A percentile compares a stretch with the other conserved stretches of the same genome.
Conservation (phyloP, 208 protist species). For the Trypanosoma platydactyli region DNA sequence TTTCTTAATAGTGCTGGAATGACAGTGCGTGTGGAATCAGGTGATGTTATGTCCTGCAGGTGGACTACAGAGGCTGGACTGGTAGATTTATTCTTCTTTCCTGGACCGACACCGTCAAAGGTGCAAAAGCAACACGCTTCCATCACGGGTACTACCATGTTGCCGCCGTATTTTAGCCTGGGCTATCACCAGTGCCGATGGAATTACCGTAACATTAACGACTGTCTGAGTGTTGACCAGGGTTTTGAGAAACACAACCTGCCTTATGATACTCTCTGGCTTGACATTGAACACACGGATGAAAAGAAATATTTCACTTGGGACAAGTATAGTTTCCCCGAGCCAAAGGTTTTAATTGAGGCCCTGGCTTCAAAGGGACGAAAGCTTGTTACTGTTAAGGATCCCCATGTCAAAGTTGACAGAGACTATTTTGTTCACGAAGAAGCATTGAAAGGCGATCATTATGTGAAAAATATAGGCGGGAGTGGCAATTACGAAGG, state of each 20-base stretch:
- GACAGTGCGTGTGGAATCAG: conserved; percentile 37
- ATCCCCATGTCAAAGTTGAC: conserved; percentile 97
- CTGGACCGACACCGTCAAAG: conserved; percentile 80
- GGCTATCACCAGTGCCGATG: conserved; percentile 99
- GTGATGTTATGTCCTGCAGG: conserved; percentile 48
- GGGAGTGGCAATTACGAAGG: conserved; percentile 90
- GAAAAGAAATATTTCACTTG: conserved; percentile 99
- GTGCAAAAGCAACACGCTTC: conserved; percentile 93
- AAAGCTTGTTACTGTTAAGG: conserved; percentile 97
- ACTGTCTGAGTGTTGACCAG: conserved; percentile 87
- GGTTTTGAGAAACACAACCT: conserved; percentile 96
- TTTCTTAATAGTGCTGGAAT: conserved; percentile 96
- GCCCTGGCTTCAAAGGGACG: conserved; percentile 89
- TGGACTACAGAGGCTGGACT: conserved; percentile 94
- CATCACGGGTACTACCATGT: conserved; percentile 91
- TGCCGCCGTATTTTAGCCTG: conserved; percentile 96
- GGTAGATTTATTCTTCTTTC: conserved; percentile 97
- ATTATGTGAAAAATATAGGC: conserved; percentile 89
- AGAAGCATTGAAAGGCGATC: conserved; percentile 57
- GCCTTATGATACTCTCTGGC: conserved; percentile 98
- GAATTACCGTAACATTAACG: conserved; percentile 96
- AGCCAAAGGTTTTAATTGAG: conserved; percentile 88
- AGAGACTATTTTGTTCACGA: conserved; percentile 83
- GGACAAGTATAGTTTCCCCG: conserved; percentile 95
- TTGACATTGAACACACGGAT: conserved; percentile 99